Conservation (phyloP, 2,329 filamentous ascomycete genomes). For the Beauveria sp. region DNA sequence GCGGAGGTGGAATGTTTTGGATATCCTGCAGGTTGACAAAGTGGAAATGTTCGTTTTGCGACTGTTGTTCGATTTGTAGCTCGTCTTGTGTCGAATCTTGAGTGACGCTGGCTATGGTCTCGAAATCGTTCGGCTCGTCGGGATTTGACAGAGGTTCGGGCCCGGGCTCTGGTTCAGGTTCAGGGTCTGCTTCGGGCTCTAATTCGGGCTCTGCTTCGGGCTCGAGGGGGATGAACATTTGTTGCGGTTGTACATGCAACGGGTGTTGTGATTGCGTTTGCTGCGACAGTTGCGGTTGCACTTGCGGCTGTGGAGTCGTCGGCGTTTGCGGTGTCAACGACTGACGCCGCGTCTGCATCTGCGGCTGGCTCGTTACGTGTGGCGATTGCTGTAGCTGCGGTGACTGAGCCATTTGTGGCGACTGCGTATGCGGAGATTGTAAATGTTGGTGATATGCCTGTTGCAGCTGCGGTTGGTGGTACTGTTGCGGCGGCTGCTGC, state of each 20-base stretch:
- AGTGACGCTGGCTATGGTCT: constrained; percentile 1
- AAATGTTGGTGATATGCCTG: constrained; percentile 12
- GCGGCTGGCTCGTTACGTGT: constrained; percentile 13
- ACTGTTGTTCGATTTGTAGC: constrained; percentile 6
- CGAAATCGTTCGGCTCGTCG: neutral
- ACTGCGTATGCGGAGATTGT: constrained; percentile 10
- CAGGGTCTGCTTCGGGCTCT: neutral
- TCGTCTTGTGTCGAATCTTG: constrained; percentile 9
- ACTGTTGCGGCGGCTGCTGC: constrained; percentile 14
- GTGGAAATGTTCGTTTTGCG: constrained; percentile 15
- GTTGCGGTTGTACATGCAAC: constrained; percentile 4
- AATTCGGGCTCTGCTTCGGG: neutral
- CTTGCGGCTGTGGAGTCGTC: neutral
- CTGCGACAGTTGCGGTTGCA: neutral
- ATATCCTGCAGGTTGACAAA: constrained; percentile 34
- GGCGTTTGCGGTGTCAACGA: constrained; percentile 5
- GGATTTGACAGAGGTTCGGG: neutral
- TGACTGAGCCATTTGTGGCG: constrained; percentile 10
- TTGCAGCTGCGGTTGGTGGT: constrained; percentile 14
- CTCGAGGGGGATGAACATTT: neutral
- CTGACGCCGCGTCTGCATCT: constrained; percentile 17
- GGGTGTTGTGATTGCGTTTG: constrained; percentile 1
- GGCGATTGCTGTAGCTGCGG: constrained; percentile 13
- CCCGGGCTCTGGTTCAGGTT: neutral
- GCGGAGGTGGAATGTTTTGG: constrained; percentile 23